Percentiles rank a stretch among this genome's conserved stretches.
These are phyloP conservation scores for Chalaropsis ovoidea DNA, from an alignment of 2,329 filamentous ascomycete species.

Conservation along the genomic window DNA sequence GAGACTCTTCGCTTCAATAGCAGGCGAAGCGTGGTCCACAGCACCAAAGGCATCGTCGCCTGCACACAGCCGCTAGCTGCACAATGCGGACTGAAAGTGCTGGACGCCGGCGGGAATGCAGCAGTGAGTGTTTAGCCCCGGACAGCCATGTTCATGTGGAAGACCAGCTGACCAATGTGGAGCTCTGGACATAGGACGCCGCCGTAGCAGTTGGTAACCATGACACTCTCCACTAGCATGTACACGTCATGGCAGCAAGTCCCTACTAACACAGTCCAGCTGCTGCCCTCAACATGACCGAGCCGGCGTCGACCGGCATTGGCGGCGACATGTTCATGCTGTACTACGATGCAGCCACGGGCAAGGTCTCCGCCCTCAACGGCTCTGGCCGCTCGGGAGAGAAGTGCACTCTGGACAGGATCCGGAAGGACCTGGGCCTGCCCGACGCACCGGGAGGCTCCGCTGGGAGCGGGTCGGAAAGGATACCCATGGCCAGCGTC, in stretches of 20 bases:
- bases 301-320: conserved; percentile 86
- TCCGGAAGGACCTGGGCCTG: conserved; percentile 60
- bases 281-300: conserved; percentile 84
- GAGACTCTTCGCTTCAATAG: conserved; percentile 19
- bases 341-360: conserved; percentile 74
- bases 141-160: background rate
- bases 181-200: conserved; percentile 57
- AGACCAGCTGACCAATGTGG: conserved; percentile 11
- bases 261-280: conserved; percentile 41
- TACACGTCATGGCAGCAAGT: background rate
- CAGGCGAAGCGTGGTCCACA: conserved; percentile 81
- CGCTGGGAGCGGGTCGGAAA: conserved; percentile 43
- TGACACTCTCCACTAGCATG: background rate
- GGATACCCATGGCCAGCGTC: conserved; percentile 65
- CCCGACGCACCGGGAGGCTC: conserved; percentile 46
- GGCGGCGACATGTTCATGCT: conserved; percentile 96
- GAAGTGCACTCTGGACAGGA: conserved; percentile 56
- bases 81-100: conserved; percentile 72
- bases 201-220: conserved; percentile 74
- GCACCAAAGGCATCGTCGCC: conserved; percentile 80
- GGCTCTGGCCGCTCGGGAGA: conserved; percentile 76
- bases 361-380: conserved; percentile 77
- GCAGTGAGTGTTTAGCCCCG: conserved; percentile 51
- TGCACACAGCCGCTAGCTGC: conserved; percentile 84
- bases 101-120: conserved; percentile 85